Base-by-base conservation (phyloP, 2,329 filamentous ascomycete genomes). In the Phaeophleospora eucalypticola region DNA sequence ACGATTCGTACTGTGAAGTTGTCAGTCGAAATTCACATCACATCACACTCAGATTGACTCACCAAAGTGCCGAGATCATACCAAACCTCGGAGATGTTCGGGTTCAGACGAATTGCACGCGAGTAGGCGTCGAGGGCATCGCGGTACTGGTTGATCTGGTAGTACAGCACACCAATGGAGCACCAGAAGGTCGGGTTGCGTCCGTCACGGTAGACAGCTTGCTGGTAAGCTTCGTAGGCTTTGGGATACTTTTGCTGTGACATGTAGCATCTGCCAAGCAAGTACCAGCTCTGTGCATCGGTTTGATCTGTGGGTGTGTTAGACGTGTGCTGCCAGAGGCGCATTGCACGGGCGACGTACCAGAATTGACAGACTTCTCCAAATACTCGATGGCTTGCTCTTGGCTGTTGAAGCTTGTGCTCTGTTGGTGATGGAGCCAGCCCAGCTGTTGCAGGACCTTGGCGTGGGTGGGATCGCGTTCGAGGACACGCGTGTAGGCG, bases 151-250 rank as follows among this genome's bases (percentile, higher is more conserved):
- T 97, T 98, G 75, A 98, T 98, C 71, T 97, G 93, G 72, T 97
- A 98, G 69, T 98, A 98, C 49, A 98, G 79, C 14, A 98, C 93
- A 67, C 93, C 93, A 65, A 98, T 98, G 8, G 91, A 97, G 74
- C 93, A 97, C 93, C 93, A 98, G 75, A 97, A 98, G 2, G 93
- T 97, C 15, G 93, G 93, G 67, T 97, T 97, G 58, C 93, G 86
- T 27, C 93, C 93, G 66, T 98, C 93, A 47, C 93, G 89, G 66
- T 98, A 98, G 33, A 98, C 93, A 2, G 93, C 93, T 73, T 98
- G 93, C 67, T 98, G 93, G 68, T 97, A 97, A 4, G 93, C 91
- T 66, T 98, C 93, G 62, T 97, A 97, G 0, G 93, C 93, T 68
- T 97, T 97, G 62, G 91, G 91, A 62, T 97, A 97, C 68, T 97